Evolutionary conservation across 1,284 basidiomycete species (phyloP), one percentile per base, ranked within the genome.

Genomic region (Prillingera fragicola): DNA sequence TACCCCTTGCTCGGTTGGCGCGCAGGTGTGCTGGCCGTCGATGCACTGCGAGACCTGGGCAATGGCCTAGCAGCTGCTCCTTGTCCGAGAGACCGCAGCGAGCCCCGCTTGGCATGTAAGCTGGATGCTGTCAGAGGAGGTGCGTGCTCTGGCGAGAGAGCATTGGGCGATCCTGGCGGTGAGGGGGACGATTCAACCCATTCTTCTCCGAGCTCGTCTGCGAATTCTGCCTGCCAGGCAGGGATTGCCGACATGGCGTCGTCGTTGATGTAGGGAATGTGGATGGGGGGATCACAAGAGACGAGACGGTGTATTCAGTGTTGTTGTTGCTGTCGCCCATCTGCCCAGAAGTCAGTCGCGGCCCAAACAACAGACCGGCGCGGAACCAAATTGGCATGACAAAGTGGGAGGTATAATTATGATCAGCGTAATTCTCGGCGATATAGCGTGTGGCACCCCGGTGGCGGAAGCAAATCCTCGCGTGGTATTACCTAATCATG

Each of bases 151-250:
- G 24, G 34, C 15, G 17, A n/a, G 6, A 17, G 39, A n/a, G 67
- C 75, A 18, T 51, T 52, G 18, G 74, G 37, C 79, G 84, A 47
- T 81, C 72, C 45, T 78, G 84, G 67, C 73, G 73, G 43, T 68
- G 76, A 57, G 43, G 67, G 51, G 18, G 67, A 59, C 38, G 59
- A 46, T 36, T 85, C 84, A 43, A 83, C 73, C 84, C 84, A 86
- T 73, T 85, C 84, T 56, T 86, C 84, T 45, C 78, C 78, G 5
- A 87, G 76, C 61, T 85, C 84, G 39, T 83, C 81, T n/a, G n/a
- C n/a, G n/a, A n/a, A n/a, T n/a, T n/a, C n/a, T 2, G 83, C 86
- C 62, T 84, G 81, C 84, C 84, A 86, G 46, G 75, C 84, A 22
- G 84, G 84, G 3, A 48, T 47, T 34, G 43, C 38, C 9, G 53